phyloP scores from a whole-genome alignment of 768 basidiomycete genomes.

The Lactarius sanguifluus region DNA sequence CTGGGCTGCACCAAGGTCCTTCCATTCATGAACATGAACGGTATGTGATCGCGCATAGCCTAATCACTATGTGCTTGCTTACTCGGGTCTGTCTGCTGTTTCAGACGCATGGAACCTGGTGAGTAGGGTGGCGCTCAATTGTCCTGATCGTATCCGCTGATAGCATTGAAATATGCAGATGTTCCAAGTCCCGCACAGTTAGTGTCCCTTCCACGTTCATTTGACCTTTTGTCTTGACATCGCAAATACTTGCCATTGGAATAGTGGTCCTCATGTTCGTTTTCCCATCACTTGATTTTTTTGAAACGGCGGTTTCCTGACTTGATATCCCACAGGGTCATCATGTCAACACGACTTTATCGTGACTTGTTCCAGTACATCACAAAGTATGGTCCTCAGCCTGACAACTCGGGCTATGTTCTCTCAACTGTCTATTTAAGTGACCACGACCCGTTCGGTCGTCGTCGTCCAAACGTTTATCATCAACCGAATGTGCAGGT shows the following conservation, averaged over 20 bases:
- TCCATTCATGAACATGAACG: slow-evolving; percentile 25
- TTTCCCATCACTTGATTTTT: background rate
- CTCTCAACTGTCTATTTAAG: slow-evolving; percentile 25
- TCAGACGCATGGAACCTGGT: slow-evolving; percentile 29
- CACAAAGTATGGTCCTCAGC: slow-evolving; percentile 20
- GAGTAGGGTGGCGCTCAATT: background rate
- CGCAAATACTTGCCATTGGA: background rate
- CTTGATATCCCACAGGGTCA: slow-evolving; percentile 17
- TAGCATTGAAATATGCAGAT: slow-evolving; percentile 15
- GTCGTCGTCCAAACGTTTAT: slow-evolving; percentile 25
- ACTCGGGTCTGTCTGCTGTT: background rate
- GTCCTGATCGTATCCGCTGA: slow-evolving; percentile 6
- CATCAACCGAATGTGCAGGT: slow-evolving; percentile 19
- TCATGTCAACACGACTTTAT: slow-evolving; percentile 27
- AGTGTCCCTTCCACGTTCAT: slow-evolving; percentile 11
- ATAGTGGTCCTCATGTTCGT: slow-evolving; percentile 29
- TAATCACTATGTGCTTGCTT: background rate
- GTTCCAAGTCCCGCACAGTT: slow-evolving; percentile 30
- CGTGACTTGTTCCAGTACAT: slow-evolving; percentile 29
- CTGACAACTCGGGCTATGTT: slow-evolving; percentile 12
- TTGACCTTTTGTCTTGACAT: slow-evolving; percentile 1
- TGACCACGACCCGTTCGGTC: slow-evolving; percentile 24
- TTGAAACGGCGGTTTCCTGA: background rate
- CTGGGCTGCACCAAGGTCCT: slow-evolving; percentile 12
- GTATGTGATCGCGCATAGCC: slow-evolving; percentile 8